These are phyloP conservation scores for Candida schatavii DNA, from an alignment of 805 yeast species.

Conservation along the genomic window DNA sequence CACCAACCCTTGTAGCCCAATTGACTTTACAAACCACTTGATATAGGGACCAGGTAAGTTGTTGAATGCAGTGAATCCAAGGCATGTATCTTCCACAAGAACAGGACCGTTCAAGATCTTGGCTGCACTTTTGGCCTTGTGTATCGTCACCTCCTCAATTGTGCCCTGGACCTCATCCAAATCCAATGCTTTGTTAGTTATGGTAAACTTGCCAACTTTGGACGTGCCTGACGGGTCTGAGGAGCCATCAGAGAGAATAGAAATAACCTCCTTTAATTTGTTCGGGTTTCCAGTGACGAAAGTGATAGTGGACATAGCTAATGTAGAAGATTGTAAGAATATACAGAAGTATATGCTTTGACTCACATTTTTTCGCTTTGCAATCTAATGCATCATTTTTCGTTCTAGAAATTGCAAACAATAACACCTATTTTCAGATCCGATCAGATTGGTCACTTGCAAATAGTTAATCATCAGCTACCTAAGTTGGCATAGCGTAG, in stretches of 20 bases:
- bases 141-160: constrained; percentile 73
- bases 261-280: constrained; percentile 80
- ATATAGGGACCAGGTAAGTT: constrained; percentile 90
- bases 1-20: constrained; percentile 77
- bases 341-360: too few relatives aligned
- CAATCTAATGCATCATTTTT: too few relatives aligned
- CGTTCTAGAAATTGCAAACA: too few relatives aligned
- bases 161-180: constrained; percentile 91
- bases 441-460: too few relatives aligned
- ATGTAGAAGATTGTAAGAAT: neutral
- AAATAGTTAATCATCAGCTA: too few relatives aligned
- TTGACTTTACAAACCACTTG: constrained; percentile 81
- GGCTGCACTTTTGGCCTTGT: constrained; percentile 78
- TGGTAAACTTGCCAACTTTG: constrained; percentile 46
- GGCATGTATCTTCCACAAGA: constrained; percentile 91
- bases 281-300: constrained; percentile 88
- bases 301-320: constrained; percentile 39
- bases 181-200: constrained; percentile 69
- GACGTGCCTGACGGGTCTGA: constrained; percentile 21
- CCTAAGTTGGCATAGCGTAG: too few relatives aligned
- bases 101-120: constrained; percentile 69
- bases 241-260: constrained; percentile 53
- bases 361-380: too few relatives aligned
- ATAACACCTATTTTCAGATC: too few relatives aligned
- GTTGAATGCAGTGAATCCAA: constrained; percentile 76